Conservation (phyloP, 1,284 basidiomycete genomes). For the Phlebopus sp. region DNA sequence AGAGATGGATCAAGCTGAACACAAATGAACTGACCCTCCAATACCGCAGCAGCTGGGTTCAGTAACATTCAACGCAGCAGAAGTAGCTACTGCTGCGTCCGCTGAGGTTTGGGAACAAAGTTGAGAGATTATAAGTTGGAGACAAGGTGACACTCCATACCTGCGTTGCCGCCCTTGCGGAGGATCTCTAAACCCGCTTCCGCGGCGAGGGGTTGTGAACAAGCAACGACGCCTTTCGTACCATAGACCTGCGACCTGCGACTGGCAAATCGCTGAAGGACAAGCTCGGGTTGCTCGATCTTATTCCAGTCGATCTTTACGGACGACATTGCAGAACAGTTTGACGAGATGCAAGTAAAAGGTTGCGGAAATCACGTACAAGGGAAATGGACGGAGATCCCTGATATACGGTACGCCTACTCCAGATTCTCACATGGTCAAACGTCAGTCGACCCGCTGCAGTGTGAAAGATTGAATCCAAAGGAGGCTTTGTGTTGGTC, state of each 20-base stretch:
- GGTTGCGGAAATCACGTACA: not conserved
- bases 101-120: slow-evolving; percentile 36
- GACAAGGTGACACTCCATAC: slow-evolving; percentile 34
- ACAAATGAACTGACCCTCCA: slow-evolving; percentile 56
- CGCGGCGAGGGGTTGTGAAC: slow-evolving; percentile 88
- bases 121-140: not conserved
- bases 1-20: not conserved
- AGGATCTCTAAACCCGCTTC: slow-evolving; percentile 89
- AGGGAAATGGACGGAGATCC: slow-evolving; percentile 11
- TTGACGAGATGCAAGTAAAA: slow-evolving; percentile 6
- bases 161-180: slow-evolving; percentile 89
- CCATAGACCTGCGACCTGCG: slow-evolving; percentile 78
- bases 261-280: slow-evolving; percentile 63
- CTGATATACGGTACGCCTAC: not conserved
- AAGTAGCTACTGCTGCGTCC: slow-evolving; percentile 77
- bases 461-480: not conserved
- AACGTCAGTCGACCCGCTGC: not conserved
- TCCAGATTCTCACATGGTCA: slow-evolving; percentile 14
- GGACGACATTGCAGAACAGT: slow-evolving; percentile 32
- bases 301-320: slow-evolving; percentile 66
- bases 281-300: slow-evolving; percentile 57
- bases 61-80: slow-evolving; percentile 86
- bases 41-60: slow-evolving; percentile 83
- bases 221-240: slow-evolving; percentile 84
- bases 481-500: not conserved